These are phyloP conservation scores for Vigna hirtella DNA, from an alignment of 306 rosid genomes.

Conservation along the genomic window DNA sequence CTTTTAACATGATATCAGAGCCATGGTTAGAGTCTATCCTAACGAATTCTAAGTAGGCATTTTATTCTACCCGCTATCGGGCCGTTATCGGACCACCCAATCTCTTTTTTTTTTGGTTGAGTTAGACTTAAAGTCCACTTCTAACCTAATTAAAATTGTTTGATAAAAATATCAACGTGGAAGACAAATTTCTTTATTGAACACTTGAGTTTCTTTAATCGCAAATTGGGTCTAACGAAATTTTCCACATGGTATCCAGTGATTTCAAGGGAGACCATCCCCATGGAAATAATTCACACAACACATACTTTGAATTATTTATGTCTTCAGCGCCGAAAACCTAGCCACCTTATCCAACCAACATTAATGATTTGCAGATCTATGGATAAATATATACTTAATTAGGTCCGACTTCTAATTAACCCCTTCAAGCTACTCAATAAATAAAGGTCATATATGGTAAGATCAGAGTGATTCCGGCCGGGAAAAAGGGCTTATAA, in stretches of 20 bases:
- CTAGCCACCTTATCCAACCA: constrained; percentile 43
- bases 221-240: background rate
- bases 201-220: background rate
- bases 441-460: constrained; percentile 2
- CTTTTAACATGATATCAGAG: no score
- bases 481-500: background rate
- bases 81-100: no score
- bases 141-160: background rate
- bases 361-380: background rate
- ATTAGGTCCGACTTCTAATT: background rate
- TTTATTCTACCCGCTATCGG: no score
- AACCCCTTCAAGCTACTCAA: constrained; percentile 30
- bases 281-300: constrained; percentile 44
- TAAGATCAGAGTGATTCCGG: constrained; percentile 10
- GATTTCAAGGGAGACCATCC: background rate
- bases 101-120: no score
- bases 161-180: background rate
- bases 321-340: constrained; percentile 42
- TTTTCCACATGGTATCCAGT: background rate
- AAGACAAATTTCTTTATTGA: background rate
- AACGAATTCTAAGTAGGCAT: no score
- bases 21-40: no score
- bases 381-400: background rate
- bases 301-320: constrained; percentile 39
- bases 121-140: no score